Evolutionary conservation across 2,329 filamentous ascomycete genomes (phyloP).

Genomic region (Colletotrichum lindemuthianum): DNA sequence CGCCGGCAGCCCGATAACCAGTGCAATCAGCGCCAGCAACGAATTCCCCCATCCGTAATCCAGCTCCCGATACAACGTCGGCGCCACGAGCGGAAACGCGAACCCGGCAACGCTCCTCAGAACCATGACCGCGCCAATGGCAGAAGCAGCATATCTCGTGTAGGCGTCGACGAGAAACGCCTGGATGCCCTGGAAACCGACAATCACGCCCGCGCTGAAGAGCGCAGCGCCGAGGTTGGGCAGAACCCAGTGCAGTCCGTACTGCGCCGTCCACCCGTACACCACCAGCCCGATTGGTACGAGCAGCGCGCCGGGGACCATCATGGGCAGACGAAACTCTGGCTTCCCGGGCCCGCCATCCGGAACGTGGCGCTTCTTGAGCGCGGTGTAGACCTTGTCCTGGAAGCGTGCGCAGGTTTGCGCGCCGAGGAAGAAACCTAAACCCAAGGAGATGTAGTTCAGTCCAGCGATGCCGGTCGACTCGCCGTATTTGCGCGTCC

Average conservation of each 20-base stretch:
- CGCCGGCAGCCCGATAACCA: conserved; percentile 54
- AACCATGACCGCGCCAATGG: conserved; percentile 55
- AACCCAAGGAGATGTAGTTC: conserved; percentile 59
- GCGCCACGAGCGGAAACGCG: conserved; percentile 62
- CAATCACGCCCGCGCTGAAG: conserved; percentile 50
- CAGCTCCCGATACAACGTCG: conserved; percentile 53
- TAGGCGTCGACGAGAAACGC: conserved; percentile 59
- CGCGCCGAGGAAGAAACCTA: conserved; percentile 61
- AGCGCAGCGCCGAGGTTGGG: conserved; percentile 56
- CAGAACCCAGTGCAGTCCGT: conserved; percentile 55
- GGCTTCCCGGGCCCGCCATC: conserved; percentile 49
- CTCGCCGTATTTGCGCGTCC: conserved; percentile 55
- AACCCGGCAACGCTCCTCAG: conserved; percentile 60
- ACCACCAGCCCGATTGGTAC: conserved; percentile 55
- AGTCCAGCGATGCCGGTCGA: conserved; percentile 55
- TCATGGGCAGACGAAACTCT: conserved; percentile 55
- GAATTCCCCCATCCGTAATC: conserved; percentile 56
- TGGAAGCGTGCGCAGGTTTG: conserved; percentile 54
- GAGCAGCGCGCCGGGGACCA: conserved; percentile 52
- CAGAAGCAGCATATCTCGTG: conserved; percentile 56
- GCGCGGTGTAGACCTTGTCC: conserved; percentile 55
- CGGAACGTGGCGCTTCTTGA: conserved; percentile 51
- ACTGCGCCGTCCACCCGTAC: conserved; percentile 58
- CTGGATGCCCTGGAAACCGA: conserved; percentile 57
- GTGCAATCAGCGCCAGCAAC: conserved; percentile 51